phyloP scores from a whole-genome alignment of 345 rosid genomes.

The Geranium brycei region DNA sequence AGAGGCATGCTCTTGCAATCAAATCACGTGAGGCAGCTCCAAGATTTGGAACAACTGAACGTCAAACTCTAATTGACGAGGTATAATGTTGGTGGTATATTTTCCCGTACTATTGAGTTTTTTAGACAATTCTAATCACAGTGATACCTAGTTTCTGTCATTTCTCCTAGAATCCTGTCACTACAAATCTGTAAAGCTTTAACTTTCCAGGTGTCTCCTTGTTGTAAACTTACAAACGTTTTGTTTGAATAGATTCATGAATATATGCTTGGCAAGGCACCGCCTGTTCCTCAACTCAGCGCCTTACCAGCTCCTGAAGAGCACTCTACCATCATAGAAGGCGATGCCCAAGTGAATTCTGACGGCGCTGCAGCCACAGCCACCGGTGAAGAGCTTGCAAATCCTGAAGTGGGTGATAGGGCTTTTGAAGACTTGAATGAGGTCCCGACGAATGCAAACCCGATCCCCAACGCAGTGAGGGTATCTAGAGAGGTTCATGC shows the following conservation, averaged over 20 bases:
- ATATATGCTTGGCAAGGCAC: slow-evolving; percentile 75
- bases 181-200: not conserved
- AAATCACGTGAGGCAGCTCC: slow-evolving; percentile 89
- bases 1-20: slow-evolving; percentile 59
- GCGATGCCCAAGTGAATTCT: slow-evolving; percentile 9
- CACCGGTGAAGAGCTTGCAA: slow-evolving; percentile 14
- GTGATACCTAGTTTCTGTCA: not conserved
- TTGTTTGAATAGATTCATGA: slow-evolving; percentile 57
- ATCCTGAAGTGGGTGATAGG: slow-evolving; percentile 22
- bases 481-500: slow-evolving; percentile 26
- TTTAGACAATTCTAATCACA: not conserved
- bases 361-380: slow-evolving; percentile 1
- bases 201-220: not conserved
- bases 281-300: slow-evolving; percentile 36
- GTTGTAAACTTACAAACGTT: not conserved
- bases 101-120: not conserved
- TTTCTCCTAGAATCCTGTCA: not conserved
- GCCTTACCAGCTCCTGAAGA: slow-evolving; percentile 19
- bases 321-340: slow-evolving; percentile 9
- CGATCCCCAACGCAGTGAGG: slow-evolving; percentile 17
- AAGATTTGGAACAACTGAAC: slow-evolving; percentile 57
- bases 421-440: slow-evolving; percentile 33
- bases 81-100: slow-evolving; percentile 14
- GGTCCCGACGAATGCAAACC: slow-evolving; percentile 21
- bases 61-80: slow-evolving; percentile 86